phyloP scores from a whole-genome alignment of 1,139 yeast species.

The Saccharomyces hybrid region DNA sequence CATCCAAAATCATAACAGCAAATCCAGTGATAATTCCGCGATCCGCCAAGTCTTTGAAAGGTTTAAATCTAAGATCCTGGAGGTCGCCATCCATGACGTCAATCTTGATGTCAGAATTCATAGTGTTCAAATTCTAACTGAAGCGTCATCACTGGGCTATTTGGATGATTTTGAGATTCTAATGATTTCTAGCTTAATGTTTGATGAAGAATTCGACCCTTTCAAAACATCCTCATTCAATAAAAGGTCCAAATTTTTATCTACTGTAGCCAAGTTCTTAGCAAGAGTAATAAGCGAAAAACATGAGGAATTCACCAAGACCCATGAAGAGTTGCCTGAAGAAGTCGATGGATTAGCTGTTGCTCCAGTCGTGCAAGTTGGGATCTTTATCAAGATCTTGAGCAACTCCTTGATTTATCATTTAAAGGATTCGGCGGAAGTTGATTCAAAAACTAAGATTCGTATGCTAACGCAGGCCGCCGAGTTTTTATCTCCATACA shows the following conservation, averaged over 20 bases:
- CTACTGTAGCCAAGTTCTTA: constrained; percentile 41
- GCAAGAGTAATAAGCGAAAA: constrained; percentile 34
- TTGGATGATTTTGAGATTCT: constrained; percentile 49
- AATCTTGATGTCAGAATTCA: constrained; percentile 47
- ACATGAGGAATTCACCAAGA: constrained; percentile 33
- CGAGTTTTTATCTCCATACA: constrained; percentile 28
- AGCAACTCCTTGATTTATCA: constrained; percentile 31
- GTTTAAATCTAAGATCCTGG: constrained; percentile 56
- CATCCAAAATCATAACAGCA: constrained; percentile 36
- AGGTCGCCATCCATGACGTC: constrained; percentile 49
- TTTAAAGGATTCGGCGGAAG: constrained; percentile 9
- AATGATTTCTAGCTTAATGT: constrained; percentile 38
- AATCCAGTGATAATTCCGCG: constrained; percentile 36
- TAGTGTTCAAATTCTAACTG: constrained; percentile 47
- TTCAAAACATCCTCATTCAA: constrained; percentile 27
- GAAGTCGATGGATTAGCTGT: constrained; percentile 31
- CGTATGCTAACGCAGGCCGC: constrained; percentile 25
- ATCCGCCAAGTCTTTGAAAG: constrained; percentile 66
- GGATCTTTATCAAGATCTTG: constrained; percentile 35
- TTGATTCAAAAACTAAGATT: constrained; percentile 10
- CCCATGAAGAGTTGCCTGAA: constrained; percentile 27
- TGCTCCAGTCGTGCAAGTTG: constrained; percentile 34
- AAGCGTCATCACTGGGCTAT: constrained; percentile 53
- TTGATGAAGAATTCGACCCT: constrained; percentile 33
- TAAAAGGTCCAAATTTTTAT: constrained; percentile 30